These are phyloP conservation scores for Penicillium lagena DNA, from an alignment of 495 filamentous ascomycete genomes.

Conservation along the genomic window DNA sequence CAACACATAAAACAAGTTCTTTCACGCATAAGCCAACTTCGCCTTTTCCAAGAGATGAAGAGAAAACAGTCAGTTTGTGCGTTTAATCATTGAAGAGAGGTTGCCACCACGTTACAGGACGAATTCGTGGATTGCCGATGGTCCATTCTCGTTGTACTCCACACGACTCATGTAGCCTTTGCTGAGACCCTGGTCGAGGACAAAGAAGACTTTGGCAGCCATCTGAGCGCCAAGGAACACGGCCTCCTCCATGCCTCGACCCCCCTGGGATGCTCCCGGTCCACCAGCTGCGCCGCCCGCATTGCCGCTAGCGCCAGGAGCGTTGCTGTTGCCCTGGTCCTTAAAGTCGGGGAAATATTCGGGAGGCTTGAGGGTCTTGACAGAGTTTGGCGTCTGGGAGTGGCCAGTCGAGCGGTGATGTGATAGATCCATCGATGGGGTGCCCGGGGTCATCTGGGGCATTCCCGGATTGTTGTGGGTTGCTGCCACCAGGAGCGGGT, in stretches of 20 bases:
- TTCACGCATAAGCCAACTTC: constrained; percentile 2
- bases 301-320: constrained; percentile 26
- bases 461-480: constrained; percentile 61
- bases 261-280: constrained; percentile 15
- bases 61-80: not conserved
- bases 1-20: constrained; percentile 7
- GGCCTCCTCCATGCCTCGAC: constrained; percentile 57
- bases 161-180: constrained; percentile 68
- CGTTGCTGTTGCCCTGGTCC: constrained; percentile 54
- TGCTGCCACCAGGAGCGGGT: constrained; percentile 87
- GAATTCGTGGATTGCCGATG: constrained; percentile 59
- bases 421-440: constrained; percentile 30
- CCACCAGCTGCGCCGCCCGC: constrained; percentile 10
- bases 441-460: constrained; percentile 25
- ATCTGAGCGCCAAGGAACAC: constrained; percentile 77
- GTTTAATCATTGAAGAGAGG: constrained; percentile 8
- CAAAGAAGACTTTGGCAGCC: constrained; percentile 67
- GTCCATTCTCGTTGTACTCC: constrained; percentile 75
- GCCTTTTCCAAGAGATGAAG: constrained; percentile 8
- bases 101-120: constrained; percentile 16
- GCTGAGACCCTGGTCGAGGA: constrained; percentile 61
- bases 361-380: constrained; percentile 71
- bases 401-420: constrained; percentile 65
- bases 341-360: constrained; percentile 94
- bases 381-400: constrained; percentile 80